phyloP scores from a whole-genome alignment of 371 early-diverging fungal genomes.

The Apophysomyces trapeziformis region DNA sequence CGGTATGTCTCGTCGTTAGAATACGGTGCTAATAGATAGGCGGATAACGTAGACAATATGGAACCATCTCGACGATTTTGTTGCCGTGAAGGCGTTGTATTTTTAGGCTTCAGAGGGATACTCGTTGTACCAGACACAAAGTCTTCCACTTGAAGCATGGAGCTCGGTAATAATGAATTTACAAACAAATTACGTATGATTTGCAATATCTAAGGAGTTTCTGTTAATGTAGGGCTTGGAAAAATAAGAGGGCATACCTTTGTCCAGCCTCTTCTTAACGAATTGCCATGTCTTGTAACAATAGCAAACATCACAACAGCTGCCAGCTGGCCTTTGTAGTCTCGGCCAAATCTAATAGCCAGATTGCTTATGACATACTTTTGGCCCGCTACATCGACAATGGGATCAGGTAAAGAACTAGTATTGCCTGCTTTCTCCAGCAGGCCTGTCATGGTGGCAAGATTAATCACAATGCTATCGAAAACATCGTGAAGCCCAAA shows the following conservation, averaged over 20 bases:
- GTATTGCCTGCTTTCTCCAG: conserved; percentile 52
- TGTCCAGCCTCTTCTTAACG: conserved; percentile 78
- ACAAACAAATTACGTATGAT: conserved; percentile 84
- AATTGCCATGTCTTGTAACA: conserved; percentile 73
- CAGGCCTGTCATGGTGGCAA: conserved; percentile 79
- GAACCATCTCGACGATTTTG: conserved; percentile 67
- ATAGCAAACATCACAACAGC: conserved; percentile 84
- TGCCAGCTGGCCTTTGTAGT: conserved; percentile 88
- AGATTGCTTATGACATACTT: conserved; percentile 70
- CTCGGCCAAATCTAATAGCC: conserved; percentile 86
- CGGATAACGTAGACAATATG: conserved; percentile 77
- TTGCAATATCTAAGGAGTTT: conserved; percentile 52
- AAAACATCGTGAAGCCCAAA: conserved; percentile 77
- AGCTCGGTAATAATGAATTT: conserved; percentile 64
- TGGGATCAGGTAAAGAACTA: conserved; percentile 62
- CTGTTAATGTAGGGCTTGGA: background rate
- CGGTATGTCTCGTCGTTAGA: conserved; percentile 61
- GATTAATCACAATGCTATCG: conserved; percentile 76
- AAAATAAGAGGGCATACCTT: conserved; percentile 31
- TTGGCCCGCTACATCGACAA: conserved; percentile 63
- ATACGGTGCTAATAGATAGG: conserved; percentile 76
- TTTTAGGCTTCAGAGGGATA: conserved; percentile 71
- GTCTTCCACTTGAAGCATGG: conserved; percentile 75
- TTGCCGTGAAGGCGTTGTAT: conserved; percentile 51
- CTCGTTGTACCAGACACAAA: conserved; percentile 72